Conservation (phyloP, 2,329 filamentous ascomycete species). For the Aureobasidium sp. region DNA sequence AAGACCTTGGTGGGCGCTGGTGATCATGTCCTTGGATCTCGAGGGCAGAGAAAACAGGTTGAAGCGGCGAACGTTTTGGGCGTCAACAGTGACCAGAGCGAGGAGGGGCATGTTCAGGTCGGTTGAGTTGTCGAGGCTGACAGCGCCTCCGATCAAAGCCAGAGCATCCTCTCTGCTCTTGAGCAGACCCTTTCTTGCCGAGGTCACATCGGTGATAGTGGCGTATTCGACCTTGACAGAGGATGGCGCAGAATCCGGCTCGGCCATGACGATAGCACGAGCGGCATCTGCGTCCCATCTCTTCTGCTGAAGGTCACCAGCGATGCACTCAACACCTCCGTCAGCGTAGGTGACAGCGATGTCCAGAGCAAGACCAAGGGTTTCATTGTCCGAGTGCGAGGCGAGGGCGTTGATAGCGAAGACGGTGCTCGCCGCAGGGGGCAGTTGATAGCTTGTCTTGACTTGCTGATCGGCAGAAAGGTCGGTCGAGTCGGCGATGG, state of each 20-base stretch:
- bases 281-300: constrained; percentile 17
- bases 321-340: constrained; percentile 24
- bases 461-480: constrained; percentile 21
- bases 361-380: constrained; percentile 10
- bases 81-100: constrained; percentile 23
- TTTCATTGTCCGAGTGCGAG: constrained; percentile 9
- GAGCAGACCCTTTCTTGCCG: constrained; percentile 35
- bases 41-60: constrained; percentile 13
- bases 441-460: constrained; percentile 15
- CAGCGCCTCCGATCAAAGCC: constrained; percentile 28
- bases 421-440: constrained; percentile 20
- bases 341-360: constrained; percentile 23
- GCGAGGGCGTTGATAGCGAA: constrained; percentile 31
- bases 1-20: constrained; percentile 13
- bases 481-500: constrained; percentile 24
- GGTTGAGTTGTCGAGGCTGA: constrained; percentile 21
- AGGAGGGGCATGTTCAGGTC: constrained; percentile 29
- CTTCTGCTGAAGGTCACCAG: constrained; percentile 20
- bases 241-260: background rate
- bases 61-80: constrained; percentile 1
- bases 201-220: constrained; percentile 24
- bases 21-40: constrained; percentile 14
- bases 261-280: background rate
- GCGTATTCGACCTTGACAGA: constrained; percentile 19
- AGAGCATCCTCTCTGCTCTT: constrained; percentile 36